These are phyloP conservation scores for Prunus persica DNA, from an alignment of 306 rosid species.

Conservation along the genomic window Prunus_persica_NCBIv2 NC_034014.1:27965001-27965500, in stretches of 20 bases:
- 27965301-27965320: conserved; percentile 17
- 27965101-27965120: conserved; percentile 44
- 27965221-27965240: conserved; percentile 66
- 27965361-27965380: conserved; percentile 98
- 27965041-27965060: conserved; percentile 61
- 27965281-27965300: neutral
- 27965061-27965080: conserved; percentile 44
- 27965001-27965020: conserved; percentile 41
- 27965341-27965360: conserved; percentile 77
- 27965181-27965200: conserved; percentile 51
- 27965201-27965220: conserved; percentile 78
- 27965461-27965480: conserved; percentile 21
- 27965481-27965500: conserved; percentile 30
- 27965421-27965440: conserved; percentile 13
- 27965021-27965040: conserved; percentile 53
- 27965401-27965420: neutral
- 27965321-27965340: conserved; percentile 66
- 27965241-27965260: neutral
- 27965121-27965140: conserved; percentile 54
- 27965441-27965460: conserved; percentile 4
- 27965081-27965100: conserved; percentile 44
- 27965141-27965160: conserved; percentile 54
- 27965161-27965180: conserved; percentile 66
- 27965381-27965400: conserved; percentile 69
- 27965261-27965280: neutral